phyloP scores from a whole-genome alignment of 2,329 filamentous ascomycete species.

The Ceratocystis destructans region DNA sequence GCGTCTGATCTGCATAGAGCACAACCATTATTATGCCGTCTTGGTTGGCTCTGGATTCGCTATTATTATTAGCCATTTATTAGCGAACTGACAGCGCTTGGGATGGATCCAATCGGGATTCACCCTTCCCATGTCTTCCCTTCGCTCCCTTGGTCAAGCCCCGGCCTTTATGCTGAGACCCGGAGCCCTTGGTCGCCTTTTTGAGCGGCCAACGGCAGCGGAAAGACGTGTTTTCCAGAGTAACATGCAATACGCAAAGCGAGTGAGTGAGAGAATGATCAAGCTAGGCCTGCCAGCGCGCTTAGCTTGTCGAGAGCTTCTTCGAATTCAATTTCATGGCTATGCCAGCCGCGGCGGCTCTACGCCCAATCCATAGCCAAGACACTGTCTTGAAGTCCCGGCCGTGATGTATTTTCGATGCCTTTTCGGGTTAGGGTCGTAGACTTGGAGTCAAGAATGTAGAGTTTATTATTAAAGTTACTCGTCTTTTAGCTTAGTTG shows the following conservation, averaged over 20 bases:
- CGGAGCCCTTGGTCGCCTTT: no score
- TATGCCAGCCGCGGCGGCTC: no score
- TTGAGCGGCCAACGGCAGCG: no score
- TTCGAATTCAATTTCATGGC: no score
- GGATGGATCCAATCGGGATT: neutral
- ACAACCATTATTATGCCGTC: neutral
- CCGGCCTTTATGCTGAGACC: neutral
- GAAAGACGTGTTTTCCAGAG: no score
- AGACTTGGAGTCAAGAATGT: no score
- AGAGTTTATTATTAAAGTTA: no score
- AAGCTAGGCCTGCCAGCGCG: no score
- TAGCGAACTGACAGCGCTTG: conserved; percentile 1
- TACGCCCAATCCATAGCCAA: neutral
- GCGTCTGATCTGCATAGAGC: neutral
- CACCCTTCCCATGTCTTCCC: no score
- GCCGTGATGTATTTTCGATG: neutral
- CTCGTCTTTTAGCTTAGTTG: neutral
- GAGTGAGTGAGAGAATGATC: no score
- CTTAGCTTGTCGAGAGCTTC: no score
- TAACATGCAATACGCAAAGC: no score
- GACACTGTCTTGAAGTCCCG: neutral
- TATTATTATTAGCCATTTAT: neutral
- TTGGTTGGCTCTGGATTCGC: neutral
- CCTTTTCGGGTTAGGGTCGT: neutral
- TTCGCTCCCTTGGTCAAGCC: neutral